Base-by-base conservation (phyloP, 1,284 basidiomycete genomes). In the Leccinum solheimii region DNA sequence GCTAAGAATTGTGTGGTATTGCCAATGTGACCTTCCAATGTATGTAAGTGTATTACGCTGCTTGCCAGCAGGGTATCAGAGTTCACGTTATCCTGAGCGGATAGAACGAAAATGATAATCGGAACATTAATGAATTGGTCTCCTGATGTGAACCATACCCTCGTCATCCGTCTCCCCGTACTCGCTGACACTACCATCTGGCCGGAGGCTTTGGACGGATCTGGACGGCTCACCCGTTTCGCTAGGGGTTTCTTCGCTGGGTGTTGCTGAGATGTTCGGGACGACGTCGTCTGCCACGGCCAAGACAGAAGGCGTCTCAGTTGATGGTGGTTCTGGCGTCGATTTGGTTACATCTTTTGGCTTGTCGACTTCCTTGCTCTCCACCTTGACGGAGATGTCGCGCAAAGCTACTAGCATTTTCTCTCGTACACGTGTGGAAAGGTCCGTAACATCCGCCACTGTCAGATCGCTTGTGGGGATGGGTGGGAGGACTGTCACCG, bases 151-250 rank as follows among this genome's bases (percentile, higher is more conserved):
- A 63, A 92, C 83, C 86, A 91, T 87, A 3, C 88, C 90, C 68
- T 92, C 90, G 62, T 92, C 90, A 69, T 91, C 90, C 40, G 88
- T 90, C 69, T 90, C 88, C 48, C 86, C 86, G 63, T 82, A 82
- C 66, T 87, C 86, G 66, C 85, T 86, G 19, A 72, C 53, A 38
- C 72, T 74, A 34, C 72, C 71, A 27, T 76, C 74, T 38, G 68
- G 68, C 11, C 77, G 78, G 57, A 77, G 72, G 60, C 72, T 67
- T 58, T 75, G 72, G 23, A 74, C 64, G 54, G 72, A 67, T 65
- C 55, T 60, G 16, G 66, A 64, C 30, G 68, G 59, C 27, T 71
- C 70, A 38, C 69, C 71, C 49, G 60, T 55, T 55, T 73, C 69
- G 36, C 71, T 75, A 0, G 63, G 72, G 2, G 68, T 73, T 56